Percentiles rank a stretch among this genome's conserved stretches.
Conservation (phyloP, 2,329 filamentous ascomycete genomes). For the Aspergillus sp. region DNA sequence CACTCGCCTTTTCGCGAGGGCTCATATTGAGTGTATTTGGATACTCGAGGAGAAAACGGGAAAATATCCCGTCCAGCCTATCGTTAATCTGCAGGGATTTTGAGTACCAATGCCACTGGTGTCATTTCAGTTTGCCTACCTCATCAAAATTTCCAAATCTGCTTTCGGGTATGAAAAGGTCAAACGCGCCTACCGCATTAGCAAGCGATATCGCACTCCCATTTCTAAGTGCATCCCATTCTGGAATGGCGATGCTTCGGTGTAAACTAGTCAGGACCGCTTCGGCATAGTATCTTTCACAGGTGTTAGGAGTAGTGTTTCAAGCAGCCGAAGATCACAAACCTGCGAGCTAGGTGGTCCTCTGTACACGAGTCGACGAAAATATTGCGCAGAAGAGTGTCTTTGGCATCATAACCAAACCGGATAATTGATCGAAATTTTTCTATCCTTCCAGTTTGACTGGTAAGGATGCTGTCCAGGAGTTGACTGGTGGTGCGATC, state of each 20-base stretch:
- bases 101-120: slow-evolving; percentile 12
- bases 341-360: slow-evolving; percentile 74
- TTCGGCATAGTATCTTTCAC: slow-evolving; percentile 68
- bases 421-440: slow-evolving; percentile 70
- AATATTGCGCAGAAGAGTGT: slow-evolving; percentile 70
- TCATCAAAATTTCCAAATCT: slow-evolving; percentile 72
- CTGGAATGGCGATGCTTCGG: slow-evolving; percentile 71
- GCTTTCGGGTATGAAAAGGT: slow-evolving; percentile 81
- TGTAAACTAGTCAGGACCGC: slow-evolving; percentile 77
- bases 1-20: slow-evolving; percentile 66
- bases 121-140: slow-evolving; percentile 44
- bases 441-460: slow-evolving; percentile 67
- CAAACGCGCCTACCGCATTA: slow-evolving; percentile 75
- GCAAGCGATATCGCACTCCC: slow-evolving; percentile 64
- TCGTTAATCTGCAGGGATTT: slow-evolving; percentile 54
- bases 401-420: slow-evolving; percentile 84
- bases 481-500: slow-evolving; percentile 55
- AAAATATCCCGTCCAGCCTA: slow-evolving; percentile 65
- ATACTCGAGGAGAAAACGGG: slow-evolving; percentile 54
- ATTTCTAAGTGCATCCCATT: slow-evolving; percentile 65
- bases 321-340: neutral
- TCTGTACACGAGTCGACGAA: slow-evolving; percentile 58
- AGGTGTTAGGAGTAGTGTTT: neutral
- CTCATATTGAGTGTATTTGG: slow-evolving; percentile 57
- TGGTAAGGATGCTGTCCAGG: slow-evolving; percentile 69